Conservation (phyloP, 1,284 basidiomycete genomes). For the Cutaneotrichosporon dermatis region DNA sequence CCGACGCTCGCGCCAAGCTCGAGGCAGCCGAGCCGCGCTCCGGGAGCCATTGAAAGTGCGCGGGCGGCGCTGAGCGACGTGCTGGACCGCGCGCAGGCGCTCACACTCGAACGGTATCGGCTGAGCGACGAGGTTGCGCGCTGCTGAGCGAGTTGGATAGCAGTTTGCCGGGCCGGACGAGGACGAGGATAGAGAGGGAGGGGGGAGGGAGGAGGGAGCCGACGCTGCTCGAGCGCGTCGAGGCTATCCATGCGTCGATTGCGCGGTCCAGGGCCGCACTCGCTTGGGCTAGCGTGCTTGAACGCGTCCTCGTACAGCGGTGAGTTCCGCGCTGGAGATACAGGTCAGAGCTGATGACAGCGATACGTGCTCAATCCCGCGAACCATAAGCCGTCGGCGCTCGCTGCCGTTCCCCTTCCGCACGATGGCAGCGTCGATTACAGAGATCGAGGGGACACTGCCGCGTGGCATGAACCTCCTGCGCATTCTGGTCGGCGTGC, state of each 20-base stretch:
- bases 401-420: constrained; percentile 57
- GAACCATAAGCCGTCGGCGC: constrained; percentile 49
- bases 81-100: constrained; percentile 62
- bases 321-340: constrained; percentile 42
- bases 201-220: constrained; percentile 6
- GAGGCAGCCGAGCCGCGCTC: constrained; percentile 26
- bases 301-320: constrained; percentile 69
- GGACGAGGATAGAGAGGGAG: not conserved
- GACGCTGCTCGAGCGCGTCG: constrained; percentile 56
- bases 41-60: constrained; percentile 27
- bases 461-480: constrained; percentile 54
- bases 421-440: constrained; percentile 60
- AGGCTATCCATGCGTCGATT: constrained; percentile 68
- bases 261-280: constrained; percentile 69
- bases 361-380: constrained; percentile 36
- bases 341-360: constrained; percentile 27
- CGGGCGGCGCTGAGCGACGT: constrained; percentile 29
- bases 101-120: constrained; percentile 68
- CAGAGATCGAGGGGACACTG: constrained; percentile 40
- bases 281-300: constrained; percentile 68
- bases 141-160: constrained; percentile 32
- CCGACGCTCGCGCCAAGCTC: constrained; percentile 22
- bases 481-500: constrained; percentile 53
- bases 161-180: constrained; percentile 2
- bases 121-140: constrained; percentile 40